Percentiles rank a stretch among this genome's conserved stretches.
Conservation (phyloP, 306 rosid genomes). For the Senna siamea region DNA sequence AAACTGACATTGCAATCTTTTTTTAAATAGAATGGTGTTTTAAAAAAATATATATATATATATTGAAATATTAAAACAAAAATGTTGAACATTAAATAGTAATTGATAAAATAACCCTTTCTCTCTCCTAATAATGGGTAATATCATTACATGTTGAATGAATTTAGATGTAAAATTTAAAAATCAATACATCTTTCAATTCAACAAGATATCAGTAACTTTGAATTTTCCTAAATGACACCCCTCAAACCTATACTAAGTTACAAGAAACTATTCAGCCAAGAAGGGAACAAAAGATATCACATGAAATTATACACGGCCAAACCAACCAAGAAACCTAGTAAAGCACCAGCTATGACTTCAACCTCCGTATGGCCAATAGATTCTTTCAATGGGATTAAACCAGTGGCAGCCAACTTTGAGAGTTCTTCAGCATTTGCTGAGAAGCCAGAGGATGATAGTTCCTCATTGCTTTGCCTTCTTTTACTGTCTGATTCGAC, state of each 20-base stretch:
- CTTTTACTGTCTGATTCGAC: constrained; percentile 38
- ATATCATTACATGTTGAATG: background rate
- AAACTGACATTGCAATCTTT: too few relatives aligned
- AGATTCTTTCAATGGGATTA: constrained; percentile 61
- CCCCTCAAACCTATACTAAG: background rate
- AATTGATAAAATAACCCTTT: too few relatives aligned
- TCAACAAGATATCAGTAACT: background rate
- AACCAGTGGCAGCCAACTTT: constrained; percentile 33
- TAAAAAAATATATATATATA: too few relatives aligned
- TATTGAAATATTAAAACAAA: too few relatives aligned
- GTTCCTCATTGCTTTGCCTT: constrained; percentile 37
- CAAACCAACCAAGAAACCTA: constrained; percentile 71
- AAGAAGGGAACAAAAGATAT: constrained; percentile 9
- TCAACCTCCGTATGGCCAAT: constrained; percentile 86
- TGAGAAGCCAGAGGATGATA: constrained; percentile 36
- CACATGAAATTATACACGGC: constrained; percentile 43
- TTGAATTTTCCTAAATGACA: background rate
- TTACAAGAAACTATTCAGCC: background rate
- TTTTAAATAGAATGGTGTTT: too few relatives aligned
- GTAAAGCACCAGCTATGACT: constrained; percentile 79
- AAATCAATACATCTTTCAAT: background rate
- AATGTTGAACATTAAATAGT: too few relatives aligned
- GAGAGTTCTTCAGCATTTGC: constrained; percentile 31
- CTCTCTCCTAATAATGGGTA: background rate
- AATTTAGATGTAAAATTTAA: background rate